A percentile compares a stretch with the other conserved stretches of the same genome.
phyloP scores from a whole-genome alignment of 2,329 filamentous ascomycete species.

The Colletotrichum incanum region DNA sequence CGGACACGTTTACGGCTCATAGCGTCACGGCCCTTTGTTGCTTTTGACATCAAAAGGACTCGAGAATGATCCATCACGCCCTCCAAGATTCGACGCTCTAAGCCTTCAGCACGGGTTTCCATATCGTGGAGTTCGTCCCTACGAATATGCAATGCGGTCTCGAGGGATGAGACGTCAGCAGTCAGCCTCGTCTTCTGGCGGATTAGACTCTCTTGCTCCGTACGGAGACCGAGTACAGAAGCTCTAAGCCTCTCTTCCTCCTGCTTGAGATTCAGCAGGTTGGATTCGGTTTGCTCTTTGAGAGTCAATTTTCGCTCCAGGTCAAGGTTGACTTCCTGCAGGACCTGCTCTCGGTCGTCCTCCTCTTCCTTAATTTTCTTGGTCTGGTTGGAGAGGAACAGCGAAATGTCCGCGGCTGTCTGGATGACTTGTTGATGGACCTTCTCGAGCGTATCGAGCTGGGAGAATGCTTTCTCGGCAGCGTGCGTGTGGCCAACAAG shows the following conservation, averaged over 20 bases:
- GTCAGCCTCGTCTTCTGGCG: conserved; percentile 85
- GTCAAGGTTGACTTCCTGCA: conserved; percentile 85
- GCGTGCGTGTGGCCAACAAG: conserved; percentile 76
- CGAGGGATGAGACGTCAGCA: conserved; percentile 90
- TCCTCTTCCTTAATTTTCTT: conserved; percentile 83
- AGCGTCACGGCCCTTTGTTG: conserved; percentile 65
- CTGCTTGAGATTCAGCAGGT: conserved; percentile 65
- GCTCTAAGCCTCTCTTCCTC: conserved; percentile 70
- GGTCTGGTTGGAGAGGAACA: conserved; percentile 84
- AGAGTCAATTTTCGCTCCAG: conserved; percentile 82
- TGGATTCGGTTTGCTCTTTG: conserved; percentile 73
- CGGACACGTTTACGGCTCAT: conserved; percentile 73
- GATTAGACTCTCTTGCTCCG: conserved; percentile 82
- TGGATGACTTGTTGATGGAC: conserved; percentile 90
- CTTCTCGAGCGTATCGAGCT: conserved; percentile 87
- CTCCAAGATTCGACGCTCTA: conserved; percentile 94
- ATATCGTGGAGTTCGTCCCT: conserved; percentile 93
- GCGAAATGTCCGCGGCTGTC: conserved; percentile 86
- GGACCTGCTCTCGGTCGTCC: conserved; percentile 83
- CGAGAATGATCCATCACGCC: conserved; percentile 97
- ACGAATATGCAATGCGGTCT: conserved; percentile 90
- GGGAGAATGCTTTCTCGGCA: conserved; percentile 78
- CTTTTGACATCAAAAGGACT: conserved; percentile 85
- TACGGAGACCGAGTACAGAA: conserved; percentile 71
- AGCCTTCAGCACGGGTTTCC: conserved; percentile 88